Base-by-base conservation (phyloP, 2,329 filamentous ascomycete species). In the Coniochaeta sp. region DNA sequence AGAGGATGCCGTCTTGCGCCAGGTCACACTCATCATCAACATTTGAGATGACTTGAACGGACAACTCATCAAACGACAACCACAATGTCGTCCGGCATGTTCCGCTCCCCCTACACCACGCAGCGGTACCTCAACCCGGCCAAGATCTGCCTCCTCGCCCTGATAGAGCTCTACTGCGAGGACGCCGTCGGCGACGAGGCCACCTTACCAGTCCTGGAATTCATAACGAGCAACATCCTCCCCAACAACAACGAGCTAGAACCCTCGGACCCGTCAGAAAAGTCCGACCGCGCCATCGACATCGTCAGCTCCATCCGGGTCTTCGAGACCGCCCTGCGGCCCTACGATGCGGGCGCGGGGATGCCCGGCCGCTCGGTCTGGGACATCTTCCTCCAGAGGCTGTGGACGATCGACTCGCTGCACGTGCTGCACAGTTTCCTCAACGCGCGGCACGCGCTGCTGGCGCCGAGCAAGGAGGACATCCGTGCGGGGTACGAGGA, bases 401-500 rank as follows among this genome's bases (percentile, higher is more conserved):
- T 97, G 22, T 97, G 94, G 92, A 77, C 78, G 14, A 82, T 97
- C 57, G 83, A 91, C 63, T 92, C 87, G 18, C 78, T 95, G 10
- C 82, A 97, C 68, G 81, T 84, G 0, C 71, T 97, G n/a, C 83
- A 91, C 61, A 73, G 75, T 2, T 92, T 95, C 65, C 89, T 95
- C 62, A 77, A 79, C 27, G 71, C 72, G 20, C 74, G 87, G 14
- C 68, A 73, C 4, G 67, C 69, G 22, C 69, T 89, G 28, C 67
- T 94, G 48, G 75, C 74, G 51, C 85, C 81, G 62, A 77, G 79
- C 14, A 81, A 79, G 57, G 81, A 85, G 28, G 80, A 87, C 56
- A 70, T 77, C 51, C 76, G 80, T 4, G 7, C 7, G 8, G 38
- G 38, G 6, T 33, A 33, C 38, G 9, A 10, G 26, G 45, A 48